These are phyloP conservation scores for Endocladia muricata DNA, from an alignment of 31 red algal genomes.

Conservation along the genomic window DNA sequence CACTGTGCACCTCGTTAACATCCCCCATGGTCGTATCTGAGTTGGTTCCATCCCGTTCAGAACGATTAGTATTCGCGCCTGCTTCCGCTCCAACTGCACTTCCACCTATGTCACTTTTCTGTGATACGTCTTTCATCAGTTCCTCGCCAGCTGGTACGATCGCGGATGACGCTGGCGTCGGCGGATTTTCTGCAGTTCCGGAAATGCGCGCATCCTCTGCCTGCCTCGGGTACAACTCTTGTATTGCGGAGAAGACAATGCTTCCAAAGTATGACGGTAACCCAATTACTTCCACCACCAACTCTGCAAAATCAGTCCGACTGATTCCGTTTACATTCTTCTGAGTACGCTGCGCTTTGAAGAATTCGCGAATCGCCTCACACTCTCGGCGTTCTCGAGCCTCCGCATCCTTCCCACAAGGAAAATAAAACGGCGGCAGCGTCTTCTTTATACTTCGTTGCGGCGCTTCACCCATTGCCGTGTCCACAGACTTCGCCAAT, in stretches of 20 bases:
- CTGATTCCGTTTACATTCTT: conserved; percentile 35
- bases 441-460: background rate
- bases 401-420: conserved; percentile 61
- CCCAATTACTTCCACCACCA: conserved; percentile 68
- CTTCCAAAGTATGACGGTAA: conserved; percentile 70
- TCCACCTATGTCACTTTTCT: background rate
- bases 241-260: conserved; percentile 50
- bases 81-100: background rate
- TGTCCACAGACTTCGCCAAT: background rate
- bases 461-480: conserved; percentile 22
- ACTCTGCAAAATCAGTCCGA: conserved; percentile 48
- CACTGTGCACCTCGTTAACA: conserved; percentile 23
- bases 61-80: background rate
- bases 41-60: conserved; percentile 11
- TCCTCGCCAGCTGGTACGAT: background rate
- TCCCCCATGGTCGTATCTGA: conserved; percentile 63
- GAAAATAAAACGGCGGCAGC: conserved; percentile 66
- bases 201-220: background rate
- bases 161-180: too few species aligned
- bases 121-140: conserved; percentile 14
- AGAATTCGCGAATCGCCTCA: conserved; percentile 26
- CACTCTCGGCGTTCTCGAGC: conserved; percentile 40
- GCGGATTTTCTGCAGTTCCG: background rate
- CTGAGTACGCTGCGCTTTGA: conserved; percentile 11
- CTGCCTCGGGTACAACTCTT: background rate